Evolutionary conservation across 192 early-diverging fungal species (phyloP), one percentile per base, ranked within the genome.

Genomic region (Coemansia sp.): DNA sequence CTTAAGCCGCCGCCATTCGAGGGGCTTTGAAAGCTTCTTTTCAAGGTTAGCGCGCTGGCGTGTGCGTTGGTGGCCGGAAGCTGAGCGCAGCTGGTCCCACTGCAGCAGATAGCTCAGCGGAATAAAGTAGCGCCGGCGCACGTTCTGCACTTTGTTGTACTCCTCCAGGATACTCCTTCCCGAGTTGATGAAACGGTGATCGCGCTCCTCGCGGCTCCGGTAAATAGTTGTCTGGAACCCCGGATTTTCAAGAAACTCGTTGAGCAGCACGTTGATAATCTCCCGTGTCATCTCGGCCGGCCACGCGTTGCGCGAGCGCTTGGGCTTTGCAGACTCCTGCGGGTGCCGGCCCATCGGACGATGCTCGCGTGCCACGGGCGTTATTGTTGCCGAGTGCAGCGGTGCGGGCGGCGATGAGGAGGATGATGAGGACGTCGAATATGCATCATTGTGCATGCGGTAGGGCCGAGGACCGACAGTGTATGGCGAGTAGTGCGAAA

Each of bases 131-230:
- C 73, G 62, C 1, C 73, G 58, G 4, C 73, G 59, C 22, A 69
- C 61, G 54, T 76, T 76, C 44, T 77, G 73, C 21, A 77, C 54
- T 59, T 77, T 77, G 64, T 77, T 77, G 64, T 77, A 77, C 38
- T 77, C 73, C 30, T 77, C 67, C 35, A 77, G 35, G 21, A 77
- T 70, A 18, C 53, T 66, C 7, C 73, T 62, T 0, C 73, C 73
- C 9, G 73, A 77, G 2, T 55, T 28, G 14, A 31, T 29, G 43
- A 77, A 77, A 11, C 73, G 55, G 33, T 59, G 56, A 60, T 77
- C 73, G 42, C 73, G 73, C 47, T 77, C 73, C 7, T 77, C 73
- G 46, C 73, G 73, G 47, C 73, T 77, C 4, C 73, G 59, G 53
- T 77, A 77, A n/a, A 77, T 77, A 12, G 67, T 77, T 6, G 73